These are phyloP conservation scores for Pseudocercospora musae DNA, from an alignment of 2,329 filamentous ascomycete genomes.

Conservation along the genomic window DNA sequence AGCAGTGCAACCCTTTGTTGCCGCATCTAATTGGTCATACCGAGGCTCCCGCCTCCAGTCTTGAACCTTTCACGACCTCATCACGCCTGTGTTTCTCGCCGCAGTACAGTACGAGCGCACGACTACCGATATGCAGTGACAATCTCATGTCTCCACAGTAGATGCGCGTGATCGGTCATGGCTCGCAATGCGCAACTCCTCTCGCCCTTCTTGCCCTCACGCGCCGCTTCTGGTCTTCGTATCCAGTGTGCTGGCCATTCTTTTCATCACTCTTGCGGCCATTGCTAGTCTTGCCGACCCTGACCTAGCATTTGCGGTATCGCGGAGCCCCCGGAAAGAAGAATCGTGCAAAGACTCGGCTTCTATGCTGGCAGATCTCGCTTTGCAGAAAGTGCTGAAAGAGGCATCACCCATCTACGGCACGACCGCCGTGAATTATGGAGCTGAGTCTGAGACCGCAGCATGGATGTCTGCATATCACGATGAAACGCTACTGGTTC, in stretches of 20 bases:
- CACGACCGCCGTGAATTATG: slow-evolving; percentile 12
- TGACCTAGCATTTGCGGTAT: slow-evolving; percentile 2
- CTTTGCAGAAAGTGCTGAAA: slow-evolving; percentile 43
- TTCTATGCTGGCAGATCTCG: slow-evolving; percentile 33
- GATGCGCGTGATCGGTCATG: background rate
- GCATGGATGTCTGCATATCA: slow-evolving; percentile 48
- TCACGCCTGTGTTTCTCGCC: background rate
- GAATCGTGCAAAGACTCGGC: background rate
- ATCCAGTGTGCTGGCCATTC: slow-evolving; percentile 9
- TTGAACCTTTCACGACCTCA: background rate
- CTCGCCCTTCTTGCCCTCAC: background rate
- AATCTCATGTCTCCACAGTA: background rate
- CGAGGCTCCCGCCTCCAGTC: too few relatives aligned
- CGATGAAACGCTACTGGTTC: slow-evolving; percentile 44
- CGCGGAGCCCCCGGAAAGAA: background rate
- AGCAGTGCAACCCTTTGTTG: background rate
- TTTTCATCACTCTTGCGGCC: slow-evolving; percentile 16
- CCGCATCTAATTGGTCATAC: background rate
- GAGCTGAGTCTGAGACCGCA: slow-evolving; percentile 26
- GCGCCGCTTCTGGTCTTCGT: slow-evolving; percentile 11
- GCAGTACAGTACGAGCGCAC: background rate
- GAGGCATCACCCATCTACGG: slow-evolving; percentile 47
- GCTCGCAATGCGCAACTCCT: slow-evolving; percentile 4
- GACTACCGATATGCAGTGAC: background rate
- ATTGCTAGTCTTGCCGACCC: slow-evolving; percentile 13